Evolutionary conservation across 345 rosid species (phyloP), one percentile per base, ranked within the genome.

Genomic region (Noccaea bulbosa): DNA sequence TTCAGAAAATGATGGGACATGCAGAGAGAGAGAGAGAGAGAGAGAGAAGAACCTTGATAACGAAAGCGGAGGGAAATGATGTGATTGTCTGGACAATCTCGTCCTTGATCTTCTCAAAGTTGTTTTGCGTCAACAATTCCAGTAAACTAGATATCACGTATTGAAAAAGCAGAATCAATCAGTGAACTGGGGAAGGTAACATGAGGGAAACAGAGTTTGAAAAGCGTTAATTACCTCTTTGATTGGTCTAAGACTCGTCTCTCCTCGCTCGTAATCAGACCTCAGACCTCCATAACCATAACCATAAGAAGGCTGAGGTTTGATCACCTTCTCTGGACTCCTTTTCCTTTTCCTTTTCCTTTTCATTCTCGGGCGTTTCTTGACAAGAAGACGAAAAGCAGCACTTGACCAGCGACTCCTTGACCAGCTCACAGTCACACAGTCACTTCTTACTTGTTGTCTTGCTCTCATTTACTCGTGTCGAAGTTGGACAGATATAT

Each of bases 81-180:
- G 1, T 32, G 7, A 74, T 15, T 3, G 78, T 67, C 3, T 11
- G 67, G n/a, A 74, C 44, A 46, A 74, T 51, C 78, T 74, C 68
- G 24, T 60, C 49, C 48, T 67, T 74, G 14, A 67, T 67, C 55
- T 67, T 74, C 16, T 74, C 69, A 8, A 74, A 74, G 35, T 67
- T 74, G 3, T 49, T 40, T 22, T 60, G 44, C 2, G 43, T 74
- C 43, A 74, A 37, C 69, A 63, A 67, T 43, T 67, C 67, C 8
- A 74, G 60, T 14, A 67, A 50, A 60, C 73, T 53, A 53, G 40
- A 32, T 17, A 17, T 3, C 8, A 51, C 2, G 1, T 22, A 33
- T 32, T 10, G 9, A 38, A 7, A 7, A 51, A 24, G 10, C 37
- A 51, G 16, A 27, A 30, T 3, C 0, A 8, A 40, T 17, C 5